A percentile compares a stretch with the other conserved stretches of the same genome.
Evolutionary conservation across 495 filamentous ascomycete genomes (phyloP).

Genomic region (Aspergillus diversus): DNA sequence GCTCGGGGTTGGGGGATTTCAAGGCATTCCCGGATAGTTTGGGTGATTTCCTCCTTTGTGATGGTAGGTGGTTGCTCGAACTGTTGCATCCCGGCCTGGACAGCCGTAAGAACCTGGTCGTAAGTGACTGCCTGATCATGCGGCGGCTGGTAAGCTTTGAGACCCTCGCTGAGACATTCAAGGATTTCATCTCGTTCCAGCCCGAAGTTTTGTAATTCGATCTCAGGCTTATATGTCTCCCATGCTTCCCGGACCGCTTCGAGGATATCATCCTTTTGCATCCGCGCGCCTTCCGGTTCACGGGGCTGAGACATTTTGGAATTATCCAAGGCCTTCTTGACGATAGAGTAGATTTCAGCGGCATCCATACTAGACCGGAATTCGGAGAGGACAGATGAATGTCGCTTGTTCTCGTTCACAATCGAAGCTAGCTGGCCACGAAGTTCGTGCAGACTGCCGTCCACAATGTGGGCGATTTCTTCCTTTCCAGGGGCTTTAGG

Average conservation of each 20-base stretch:
- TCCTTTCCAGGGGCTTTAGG: slow-evolving; percentile 58
- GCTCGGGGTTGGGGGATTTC: slow-evolving; percentile 30
- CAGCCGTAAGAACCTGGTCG: slow-evolving; percentile 79
- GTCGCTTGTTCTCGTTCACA: slow-evolving; percentile 72
- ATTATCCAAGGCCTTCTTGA: slow-evolving; percentile 78
- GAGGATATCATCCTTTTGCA: slow-evolving; percentile 79
- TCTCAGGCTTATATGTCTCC: slow-evolving; percentile 90
- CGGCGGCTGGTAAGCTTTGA: slow-evolving; percentile 71
- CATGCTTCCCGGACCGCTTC: slow-evolving; percentile 84
- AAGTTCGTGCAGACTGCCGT: slow-evolving; percentile 77
- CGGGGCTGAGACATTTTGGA: slow-evolving; percentile 45
- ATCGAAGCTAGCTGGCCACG: slow-evolving; percentile 77
- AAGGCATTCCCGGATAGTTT: slow-evolving; percentile 75
- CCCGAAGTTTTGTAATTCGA: slow-evolving; percentile 85
- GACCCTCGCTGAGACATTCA: slow-evolving; percentile 78
- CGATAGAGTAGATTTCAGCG: slow-evolving; percentile 78
- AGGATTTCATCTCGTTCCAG: slow-evolving; percentile 88
- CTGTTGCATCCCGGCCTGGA: slow-evolving; percentile 80
- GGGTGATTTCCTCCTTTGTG: slow-evolving; percentile 76
- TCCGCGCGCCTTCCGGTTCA: slow-evolving; percentile 39
- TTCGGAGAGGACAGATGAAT: slow-evolving; percentile 57
- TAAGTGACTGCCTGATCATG: slow-evolving; percentile 62
- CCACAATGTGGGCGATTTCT: slow-evolving; percentile 76
- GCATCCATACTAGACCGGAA: slow-evolving; percentile 64
- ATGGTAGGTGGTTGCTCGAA: slow-evolving; percentile 70